A percentile compares a stretch with the other conserved stretches of the same genome.
Evolutionary conservation across 208 protist species (phyloP).

Genomic region (Acanthamoeba royreba): DNA sequence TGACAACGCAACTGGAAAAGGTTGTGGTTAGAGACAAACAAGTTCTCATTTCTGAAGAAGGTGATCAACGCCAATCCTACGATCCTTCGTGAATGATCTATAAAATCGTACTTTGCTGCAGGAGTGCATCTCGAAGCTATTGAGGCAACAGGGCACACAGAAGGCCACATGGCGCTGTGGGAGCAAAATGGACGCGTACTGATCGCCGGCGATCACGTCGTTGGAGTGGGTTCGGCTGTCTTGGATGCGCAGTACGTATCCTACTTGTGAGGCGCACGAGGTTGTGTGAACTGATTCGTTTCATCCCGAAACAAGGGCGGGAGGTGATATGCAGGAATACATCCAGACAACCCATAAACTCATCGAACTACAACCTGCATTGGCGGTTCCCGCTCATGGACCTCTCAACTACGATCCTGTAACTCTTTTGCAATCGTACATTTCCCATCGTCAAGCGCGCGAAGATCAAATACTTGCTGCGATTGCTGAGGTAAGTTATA

Average conservation of each 20-base stretch:
- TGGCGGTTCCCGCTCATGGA: background rate
- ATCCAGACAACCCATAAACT: background rate
- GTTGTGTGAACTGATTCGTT: background rate
- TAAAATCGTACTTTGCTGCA: background rate
- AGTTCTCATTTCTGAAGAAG: background rate
- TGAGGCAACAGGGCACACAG: background rate
- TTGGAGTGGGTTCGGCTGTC: background rate
- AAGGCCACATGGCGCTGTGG: slow-evolving; percentile 11
- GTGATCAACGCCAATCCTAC: background rate
- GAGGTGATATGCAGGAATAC: slow-evolving; percentile 2
- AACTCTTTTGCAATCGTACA: background rate
- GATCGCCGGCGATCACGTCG: slow-evolving; percentile 21
- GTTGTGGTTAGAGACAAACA: background rate
- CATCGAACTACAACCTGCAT: background rate
- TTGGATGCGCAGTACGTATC: background rate
- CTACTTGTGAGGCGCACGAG: too few species aligned
- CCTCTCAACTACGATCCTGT: background rate
- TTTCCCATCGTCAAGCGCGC: background rate
- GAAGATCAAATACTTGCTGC: background rate
- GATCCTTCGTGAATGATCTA: background rate
- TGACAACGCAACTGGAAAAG: background rate
- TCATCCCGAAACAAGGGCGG: background rate
- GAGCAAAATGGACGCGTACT: background rate
- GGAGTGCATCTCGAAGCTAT: background rate
- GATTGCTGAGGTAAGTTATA: background rate